phyloP scores from a whole-genome alignment of 1,284 basidiomycete genomes.

The Leccinum griseonigrum region DNA sequence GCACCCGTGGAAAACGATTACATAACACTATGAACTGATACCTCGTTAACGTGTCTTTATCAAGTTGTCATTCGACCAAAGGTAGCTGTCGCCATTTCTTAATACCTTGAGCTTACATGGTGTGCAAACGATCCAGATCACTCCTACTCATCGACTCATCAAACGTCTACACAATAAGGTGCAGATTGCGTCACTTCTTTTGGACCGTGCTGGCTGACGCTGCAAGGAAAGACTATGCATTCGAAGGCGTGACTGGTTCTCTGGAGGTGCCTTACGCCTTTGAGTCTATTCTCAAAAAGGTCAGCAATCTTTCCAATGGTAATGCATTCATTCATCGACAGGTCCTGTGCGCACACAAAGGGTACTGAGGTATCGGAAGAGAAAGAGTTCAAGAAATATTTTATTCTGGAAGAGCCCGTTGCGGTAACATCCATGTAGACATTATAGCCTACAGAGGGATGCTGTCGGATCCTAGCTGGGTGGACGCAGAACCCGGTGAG shows the following conservation, averaged over 20 bases:
- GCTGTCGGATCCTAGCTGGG: constrained; percentile 16
- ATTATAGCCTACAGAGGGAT: constrained; percentile 18
- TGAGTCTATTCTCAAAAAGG: constrained; percentile 31
- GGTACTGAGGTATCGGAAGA: constrained; percentile 32
- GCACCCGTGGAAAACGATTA: no score
- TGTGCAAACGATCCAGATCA: no score
- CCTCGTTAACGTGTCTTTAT: no score
- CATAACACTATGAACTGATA: no score
- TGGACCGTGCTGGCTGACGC: constrained; percentile 15
- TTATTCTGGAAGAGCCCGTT: not conserved
- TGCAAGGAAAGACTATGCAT: constrained; percentile 16
- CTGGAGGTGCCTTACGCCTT: constrained; percentile 24
- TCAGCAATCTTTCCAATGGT: not conserved
- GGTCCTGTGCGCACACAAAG: constrained; percentile 10
- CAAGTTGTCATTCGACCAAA: no score
- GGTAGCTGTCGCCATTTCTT: no score
- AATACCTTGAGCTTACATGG: no score
- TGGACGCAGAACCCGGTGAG: constrained; percentile 19
- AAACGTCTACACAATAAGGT: no score
- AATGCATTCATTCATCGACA: no score
- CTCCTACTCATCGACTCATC: no score
- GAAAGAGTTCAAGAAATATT: constrained; percentile 28
- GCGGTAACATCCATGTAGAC: not conserved
- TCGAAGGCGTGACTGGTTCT: constrained; percentile 13
- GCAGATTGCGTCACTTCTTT: no score